Base-by-base conservation (phyloP, 225 moss, liverwort and hornwort genomes). In the Physcomitrellopsis africana region DNA sequence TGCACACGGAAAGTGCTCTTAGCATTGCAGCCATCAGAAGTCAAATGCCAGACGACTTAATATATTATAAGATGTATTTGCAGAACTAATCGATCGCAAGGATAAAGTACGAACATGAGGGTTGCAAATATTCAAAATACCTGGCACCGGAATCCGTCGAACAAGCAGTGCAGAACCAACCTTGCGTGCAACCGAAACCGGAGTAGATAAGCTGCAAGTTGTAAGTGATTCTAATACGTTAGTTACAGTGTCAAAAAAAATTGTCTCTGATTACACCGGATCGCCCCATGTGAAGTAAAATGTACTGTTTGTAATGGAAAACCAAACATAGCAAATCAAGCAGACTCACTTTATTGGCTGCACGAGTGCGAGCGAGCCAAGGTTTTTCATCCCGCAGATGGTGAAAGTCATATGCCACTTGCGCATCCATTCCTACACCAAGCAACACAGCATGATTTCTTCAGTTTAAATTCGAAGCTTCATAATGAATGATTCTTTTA, bases 341-440 rank as follows among this genome's bases (percentile, higher is more conserved):
- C 53, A 73, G 24, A 69, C 76, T 82, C 67, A 99, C 99, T 86
- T 99, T 95, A 81, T 99, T 99, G 62, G 89, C 70, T 53, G 95
- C 0, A 54, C 86, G 95, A 15, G 95, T 90, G 59, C 90, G 84
- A 46, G 99, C 92, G 77, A 99, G 79, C 95, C 99, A 99, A 18
- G 99, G 99, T 72, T 86, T 91, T 54, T 83, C 87, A 84, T 95
- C 85, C 46, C 99, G 89, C 58, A 99, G 66, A 80, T 92, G 88
- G 70, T 99, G 99, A 81, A 99, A 99, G 41, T 95, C 99, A 73
- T 93, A 93, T 23, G 99, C 93, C 76, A 99, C 89, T 76, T 99
- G 93, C 53, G 99, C 99, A 87, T 99, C 99, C 99, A 99, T 95
- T 74, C 99, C 99, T 99, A 79, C 24, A 43, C 43, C 43, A 69